Percentiles rank a stretch among this genome's conserved stretches.
Evolutionary conservation across 345 rosid genomes (phyloP).

Genomic region (Triadica sebifera): DNA sequence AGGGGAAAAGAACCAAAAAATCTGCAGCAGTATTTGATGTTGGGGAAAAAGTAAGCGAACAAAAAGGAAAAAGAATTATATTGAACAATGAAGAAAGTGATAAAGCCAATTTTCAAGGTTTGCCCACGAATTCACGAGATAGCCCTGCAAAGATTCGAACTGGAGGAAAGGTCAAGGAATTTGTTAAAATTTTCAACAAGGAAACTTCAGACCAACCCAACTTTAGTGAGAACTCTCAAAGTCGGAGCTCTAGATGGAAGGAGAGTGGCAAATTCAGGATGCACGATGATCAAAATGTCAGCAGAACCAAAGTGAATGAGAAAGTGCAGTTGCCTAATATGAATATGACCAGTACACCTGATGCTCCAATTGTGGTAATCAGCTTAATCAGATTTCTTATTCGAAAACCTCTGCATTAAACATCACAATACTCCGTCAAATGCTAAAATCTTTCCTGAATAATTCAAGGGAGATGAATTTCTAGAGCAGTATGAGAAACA

Average conservation of each 20-base stretch:
- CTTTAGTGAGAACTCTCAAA: constrained; percentile 28
- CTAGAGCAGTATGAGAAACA: constrained; percentile 27
- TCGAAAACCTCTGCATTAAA: background rate
- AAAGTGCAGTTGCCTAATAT: constrained; percentile 21
- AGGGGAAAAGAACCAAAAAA: constrained; percentile 29
- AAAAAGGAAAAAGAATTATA: constrained; percentile 26
- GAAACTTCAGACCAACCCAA: constrained; percentile 43
- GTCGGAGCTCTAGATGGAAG: constrained; percentile 42
- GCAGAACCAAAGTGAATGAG: constrained; percentile 21
- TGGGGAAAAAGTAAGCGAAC: constrained; percentile 39
- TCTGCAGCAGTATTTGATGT: constrained; percentile 27
- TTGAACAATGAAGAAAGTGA: constrained; percentile 25
- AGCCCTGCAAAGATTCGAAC: constrained; percentile 36
- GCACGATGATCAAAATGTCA: constrained; percentile 28
- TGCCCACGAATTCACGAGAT: constrained; percentile 28
- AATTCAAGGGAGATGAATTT: constrained; percentile 36
- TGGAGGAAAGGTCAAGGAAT: constrained; percentile 74
- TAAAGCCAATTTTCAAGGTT: constrained; percentile 33
- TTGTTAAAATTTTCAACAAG: constrained; percentile 68
- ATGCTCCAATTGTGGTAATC: constrained; percentile 34
- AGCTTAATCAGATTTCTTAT: background rate
- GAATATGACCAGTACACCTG: constrained; percentile 21
- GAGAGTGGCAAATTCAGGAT: constrained; percentile 26
- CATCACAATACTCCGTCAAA: background rate
- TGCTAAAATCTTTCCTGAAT: background rate